phyloP scores from a whole-genome alignment of 768 basidiomycete species.

The Cyclocybe aegerita region DNA sequence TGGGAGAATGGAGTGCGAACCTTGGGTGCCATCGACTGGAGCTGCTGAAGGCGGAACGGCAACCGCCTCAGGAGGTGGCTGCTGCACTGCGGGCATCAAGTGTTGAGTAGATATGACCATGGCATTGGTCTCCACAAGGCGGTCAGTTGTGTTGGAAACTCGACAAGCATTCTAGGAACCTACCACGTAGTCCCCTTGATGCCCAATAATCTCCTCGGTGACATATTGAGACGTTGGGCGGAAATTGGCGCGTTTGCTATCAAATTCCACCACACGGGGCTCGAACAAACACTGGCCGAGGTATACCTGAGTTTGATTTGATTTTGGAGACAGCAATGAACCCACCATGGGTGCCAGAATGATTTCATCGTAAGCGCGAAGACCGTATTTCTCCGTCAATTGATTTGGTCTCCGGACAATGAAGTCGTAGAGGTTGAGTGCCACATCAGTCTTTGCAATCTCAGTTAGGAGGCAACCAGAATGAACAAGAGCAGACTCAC shows the following conservation, averaged over 20 bases:
- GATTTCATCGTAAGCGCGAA: constrained; percentile 93
- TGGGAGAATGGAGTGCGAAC: constrained; percentile 9
- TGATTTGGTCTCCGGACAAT: constrained; percentile 75
- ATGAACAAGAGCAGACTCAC: constrained; percentile 41
- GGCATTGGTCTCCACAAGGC: constrained; percentile 67
- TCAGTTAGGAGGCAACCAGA: constrained; percentile 4
- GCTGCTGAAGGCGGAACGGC: constrained; percentile 18
- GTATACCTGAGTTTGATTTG: constrained; percentile 2
- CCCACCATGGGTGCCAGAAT: constrained; percentile 92
- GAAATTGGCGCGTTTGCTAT: constrained; percentile 61
- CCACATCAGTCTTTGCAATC: constrained; percentile 73
- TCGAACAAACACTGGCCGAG: constrained; percentile 80
- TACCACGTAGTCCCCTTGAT: constrained; percentile 53
- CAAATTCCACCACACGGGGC: constrained; percentile 89
- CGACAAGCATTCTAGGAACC: constrained; percentile 15
- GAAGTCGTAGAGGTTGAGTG: constrained; percentile 88
- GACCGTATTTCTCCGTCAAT: constrained; percentile 81
- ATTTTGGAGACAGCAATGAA: constrained; percentile 5
- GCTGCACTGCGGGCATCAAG: constrained; percentile 45
- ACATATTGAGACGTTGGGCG: constrained; percentile 56
- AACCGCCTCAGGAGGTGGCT: constrained; percentile 18
- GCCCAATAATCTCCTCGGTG: constrained; percentile 73
- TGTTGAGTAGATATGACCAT: constrained; percentile 93
- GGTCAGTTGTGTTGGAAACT: constrained; percentile 2
- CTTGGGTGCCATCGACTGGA: constrained; percentile 9